Base-by-base conservation (phyloP, 2,329 filamentous ascomycete genomes). In the Cordyceps militaris region DNA sequence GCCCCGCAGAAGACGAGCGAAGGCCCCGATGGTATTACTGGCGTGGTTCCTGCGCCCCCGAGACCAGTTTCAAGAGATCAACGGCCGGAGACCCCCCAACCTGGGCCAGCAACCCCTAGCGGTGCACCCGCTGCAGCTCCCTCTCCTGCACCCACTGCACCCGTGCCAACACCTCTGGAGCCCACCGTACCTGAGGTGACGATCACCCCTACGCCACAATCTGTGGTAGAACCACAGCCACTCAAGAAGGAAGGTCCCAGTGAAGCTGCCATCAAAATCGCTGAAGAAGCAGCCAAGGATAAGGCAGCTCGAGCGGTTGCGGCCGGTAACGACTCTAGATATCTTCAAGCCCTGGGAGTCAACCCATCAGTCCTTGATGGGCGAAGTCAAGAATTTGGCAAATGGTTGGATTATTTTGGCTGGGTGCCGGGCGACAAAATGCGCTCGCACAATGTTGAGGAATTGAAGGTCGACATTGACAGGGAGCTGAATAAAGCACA, bases 401-500 rank as follows among this genome's bases (percentile, higher is more conserved):
- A 85, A 61, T 85, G 91, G 72, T 79, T 97, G 34, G 86, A 90
- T 62, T 90, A 95, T 67, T 89, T 96, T 69, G 91, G 91, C 34
- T 97, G 91, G 91, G 85, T 90, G 9, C 82, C 82, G 23, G 89
- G 88, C 49, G 85, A 87, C 50, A 81, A 89, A 62, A 86, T 91
- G 70, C 85, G 89, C 55, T 78, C 84, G 47, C 86, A 87, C 62
- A 88, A 84, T 60, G 85, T 93, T 56, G 89, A 95, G 52, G 85
- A 89, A 54, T 80, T 97, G 68, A 90, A 92, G 73, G 78, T 82
- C 13, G 91, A 96, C 62, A 80, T 97, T 57, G 89, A 93, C 55
- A 85, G 91, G 61, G 92, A 97, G 69, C 83, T 97, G 58, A 91
- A 91, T 62, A 89, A 91, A 63, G 88, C 93, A 2, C 93, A 97